A percentile compares a stretch with the other conserved stretches of the same genome.
phyloP scores from a whole-genome alignment of 169 alveolate genomes.

The Neospora caninum region DNA sequence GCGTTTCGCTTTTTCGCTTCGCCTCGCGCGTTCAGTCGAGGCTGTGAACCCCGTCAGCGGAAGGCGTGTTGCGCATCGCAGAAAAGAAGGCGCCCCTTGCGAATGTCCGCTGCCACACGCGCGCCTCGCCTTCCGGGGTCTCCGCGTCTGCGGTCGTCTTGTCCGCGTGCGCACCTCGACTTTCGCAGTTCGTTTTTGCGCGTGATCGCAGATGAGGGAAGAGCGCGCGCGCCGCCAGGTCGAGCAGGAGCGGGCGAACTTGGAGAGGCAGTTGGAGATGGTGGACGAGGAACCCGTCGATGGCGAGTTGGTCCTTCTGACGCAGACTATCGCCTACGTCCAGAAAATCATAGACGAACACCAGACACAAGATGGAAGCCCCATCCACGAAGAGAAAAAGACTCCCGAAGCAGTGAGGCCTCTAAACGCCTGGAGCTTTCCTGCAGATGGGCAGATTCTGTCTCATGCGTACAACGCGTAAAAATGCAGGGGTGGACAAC shows the following conservation, averaged over 20 bases:
- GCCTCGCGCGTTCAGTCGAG: too few relatives aligned
- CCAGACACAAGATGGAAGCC: not conserved
- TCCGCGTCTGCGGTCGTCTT: too few relatives aligned
- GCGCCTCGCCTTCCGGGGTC: too few relatives aligned
- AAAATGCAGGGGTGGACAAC: too few relatives aligned
- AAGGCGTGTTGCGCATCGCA: too few relatives aligned
- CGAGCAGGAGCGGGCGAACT: constrained; percentile 55
- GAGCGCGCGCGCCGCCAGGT: constrained; percentile 62
- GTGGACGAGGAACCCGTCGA: constrained; percentile 65
- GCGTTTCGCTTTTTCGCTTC: too few relatives aligned
- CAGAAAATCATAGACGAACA: constrained; percentile 58
- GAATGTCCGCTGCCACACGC: too few relatives aligned
- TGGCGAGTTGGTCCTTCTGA: constrained; percentile 48
- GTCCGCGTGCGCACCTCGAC: too few relatives aligned
- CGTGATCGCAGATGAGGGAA: constrained; percentile 45
- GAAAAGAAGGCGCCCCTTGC: too few relatives aligned
- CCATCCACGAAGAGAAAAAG: constrained; percentile 6
- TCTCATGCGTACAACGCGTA: too few relatives aligned
- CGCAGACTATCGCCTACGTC: constrained; percentile 63
- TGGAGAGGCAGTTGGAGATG: constrained; percentile 54
- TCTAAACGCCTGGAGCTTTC: not conserved
- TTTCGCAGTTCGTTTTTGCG: not conserved
- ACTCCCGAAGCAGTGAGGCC: not conserved
- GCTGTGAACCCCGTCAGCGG: too few relatives aligned
- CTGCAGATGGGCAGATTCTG: not conserved